Evolutionary conservation across 1,284 basidiomycete species (phyloP).

Genomic region (Tilletia caries): DNA sequence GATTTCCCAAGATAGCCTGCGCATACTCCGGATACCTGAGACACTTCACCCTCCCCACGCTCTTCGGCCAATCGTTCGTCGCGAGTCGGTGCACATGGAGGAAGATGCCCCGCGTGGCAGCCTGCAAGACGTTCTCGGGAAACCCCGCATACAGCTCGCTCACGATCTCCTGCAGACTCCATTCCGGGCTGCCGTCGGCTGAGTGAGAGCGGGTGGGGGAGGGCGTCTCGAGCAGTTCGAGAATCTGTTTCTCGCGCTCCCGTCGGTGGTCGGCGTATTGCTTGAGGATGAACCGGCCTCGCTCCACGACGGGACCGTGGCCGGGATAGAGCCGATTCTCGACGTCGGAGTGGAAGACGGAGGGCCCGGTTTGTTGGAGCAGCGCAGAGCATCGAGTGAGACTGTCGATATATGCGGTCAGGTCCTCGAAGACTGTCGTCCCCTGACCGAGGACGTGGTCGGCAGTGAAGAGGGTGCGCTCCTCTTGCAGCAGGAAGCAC

Average conservation of each 20-base stretch:
- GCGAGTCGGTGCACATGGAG: constrained; percentile 72
- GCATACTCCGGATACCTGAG: constrained; percentile 1
- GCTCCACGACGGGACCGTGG: constrained; percentile 73
- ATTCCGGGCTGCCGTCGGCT: constrained; percentile 26
- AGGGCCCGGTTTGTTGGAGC: constrained; percentile 18
- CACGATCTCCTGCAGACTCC: constrained; percentile 45
- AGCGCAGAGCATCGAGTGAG: constrained; percentile 65
- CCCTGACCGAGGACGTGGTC: constrained; percentile 89
- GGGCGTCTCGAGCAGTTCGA: constrained; percentile 61
- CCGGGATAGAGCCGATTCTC: constrained; percentile 69
- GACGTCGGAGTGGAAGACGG: neutral
- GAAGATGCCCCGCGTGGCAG: constrained; percentile 68
- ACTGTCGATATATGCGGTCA: constrained; percentile 68
- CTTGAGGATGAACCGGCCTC: constrained; percentile 62
- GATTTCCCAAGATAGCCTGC: neutral
- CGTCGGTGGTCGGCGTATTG: constrained; percentile 78
- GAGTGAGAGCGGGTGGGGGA: constrained; percentile 32
- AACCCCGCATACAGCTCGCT: constrained; percentile 66
- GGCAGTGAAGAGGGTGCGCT: constrained; percentile 72
- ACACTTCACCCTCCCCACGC: neutral
- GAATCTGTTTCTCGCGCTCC: constrained; percentile 75
- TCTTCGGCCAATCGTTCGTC: neutral
- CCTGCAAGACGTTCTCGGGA: constrained; percentile 65
- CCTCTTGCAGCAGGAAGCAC: constrained; percentile 54
- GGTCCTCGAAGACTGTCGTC: constrained; percentile 83